Percentiles rank a stretch among this genome's conserved stretches.
Conservation (phyloP, 2,329 filamentous ascomycete species). For the Xylariaceae sp. region DNA sequence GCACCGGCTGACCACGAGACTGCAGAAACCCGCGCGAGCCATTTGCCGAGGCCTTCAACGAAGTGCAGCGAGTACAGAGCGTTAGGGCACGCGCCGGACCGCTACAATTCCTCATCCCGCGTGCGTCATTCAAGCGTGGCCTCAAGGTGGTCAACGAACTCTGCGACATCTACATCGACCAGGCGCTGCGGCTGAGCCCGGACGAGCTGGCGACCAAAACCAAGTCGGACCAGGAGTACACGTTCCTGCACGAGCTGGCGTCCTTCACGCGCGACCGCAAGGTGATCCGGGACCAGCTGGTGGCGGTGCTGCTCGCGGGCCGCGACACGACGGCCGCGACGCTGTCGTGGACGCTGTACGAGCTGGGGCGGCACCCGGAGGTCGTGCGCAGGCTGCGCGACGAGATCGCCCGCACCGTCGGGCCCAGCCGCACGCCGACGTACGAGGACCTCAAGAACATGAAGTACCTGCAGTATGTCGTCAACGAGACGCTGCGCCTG, state of each 20-base stretch:
- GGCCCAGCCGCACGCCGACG: conserved; percentile 65
- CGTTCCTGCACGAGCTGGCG: conserved; percentile 85
- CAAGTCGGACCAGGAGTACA: conserved; percentile 75
- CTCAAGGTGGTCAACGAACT: conserved; percentile 77
- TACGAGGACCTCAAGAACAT: conserved; percentile 86
- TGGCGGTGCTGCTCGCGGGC: conserved; percentile 82
- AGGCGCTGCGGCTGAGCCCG: conserved; percentile 69
- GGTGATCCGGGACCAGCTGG: conserved; percentile 82
- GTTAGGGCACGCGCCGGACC: conserved; percentile 69
- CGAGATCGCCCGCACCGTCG: conserved; percentile 74
- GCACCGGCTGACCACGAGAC: background rate
- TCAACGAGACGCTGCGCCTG: conserved; percentile 79
- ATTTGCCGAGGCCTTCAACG: conserved; percentile 83
- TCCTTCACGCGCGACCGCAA: conserved; percentile 74
- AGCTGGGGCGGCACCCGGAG: conserved; percentile 74
- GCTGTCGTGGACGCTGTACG: conserved; percentile 80
- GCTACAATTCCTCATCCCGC: conserved; percentile 67
- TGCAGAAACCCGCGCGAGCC: conserved; percentile 61
- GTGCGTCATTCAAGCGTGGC: conserved; percentile 64
- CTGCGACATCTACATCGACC: conserved; percentile 78
- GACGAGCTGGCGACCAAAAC: conserved; percentile 76
- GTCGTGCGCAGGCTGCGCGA: conserved; percentile 70
- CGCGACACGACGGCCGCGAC: conserved; percentile 86
- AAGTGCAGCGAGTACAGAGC: conserved; percentile 77
- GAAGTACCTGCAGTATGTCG: conserved; percentile 76